A percentile compares a stretch with the other conserved stretches of the same genome.
Conservation (phyloP, 2,329 filamentous ascomycete species). For the Neoascochyta sp. region DNA sequence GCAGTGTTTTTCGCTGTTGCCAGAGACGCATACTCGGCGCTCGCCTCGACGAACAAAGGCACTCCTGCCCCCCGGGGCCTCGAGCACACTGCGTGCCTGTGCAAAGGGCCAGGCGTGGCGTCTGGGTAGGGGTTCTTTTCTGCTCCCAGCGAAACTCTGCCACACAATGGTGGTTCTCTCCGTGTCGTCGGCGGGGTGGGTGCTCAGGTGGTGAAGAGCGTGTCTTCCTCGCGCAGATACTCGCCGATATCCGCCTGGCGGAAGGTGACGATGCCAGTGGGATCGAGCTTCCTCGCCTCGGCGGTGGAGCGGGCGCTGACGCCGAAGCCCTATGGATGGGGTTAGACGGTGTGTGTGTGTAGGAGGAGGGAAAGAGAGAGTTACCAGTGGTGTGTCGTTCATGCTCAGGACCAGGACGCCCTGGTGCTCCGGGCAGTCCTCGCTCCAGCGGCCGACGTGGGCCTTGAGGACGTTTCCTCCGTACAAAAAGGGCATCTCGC, state of each 20-base stretch:
- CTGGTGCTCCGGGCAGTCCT: slow-evolving; percentile 90
- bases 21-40: no score
- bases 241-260: slow-evolving; percentile 92
- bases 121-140: no score
- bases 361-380: slow-evolving; percentile 12
- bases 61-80: no score
- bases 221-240: slow-evolving; percentile 80
- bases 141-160: no score
- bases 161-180: no score
- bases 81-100: no score
- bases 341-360: slow-evolving; percentile 3
- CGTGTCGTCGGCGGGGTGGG: no score
- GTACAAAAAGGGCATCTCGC: slow-evolving; percentile 96
- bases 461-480: slow-evolving; percentile 85
- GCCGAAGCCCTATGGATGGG: slow-evolving; percentile 69
- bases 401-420: slow-evolving; percentile 87
- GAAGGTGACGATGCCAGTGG: slow-evolving; percentile 85
- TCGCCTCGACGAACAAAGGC: no score
- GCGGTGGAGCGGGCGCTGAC: slow-evolving; percentile 83
- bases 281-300: slow-evolving; percentile 79
- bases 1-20: no score
- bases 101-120: no score
- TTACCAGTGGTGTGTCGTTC: slow-evolving; percentile 75
- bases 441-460: slow-evolving; percentile 77
- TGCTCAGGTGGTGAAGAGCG: slow-evolving; percentile 56